Conservation (phyloP, 1,284 basidiomycete genomes). For the Microbotryum saponariae region DNA sequence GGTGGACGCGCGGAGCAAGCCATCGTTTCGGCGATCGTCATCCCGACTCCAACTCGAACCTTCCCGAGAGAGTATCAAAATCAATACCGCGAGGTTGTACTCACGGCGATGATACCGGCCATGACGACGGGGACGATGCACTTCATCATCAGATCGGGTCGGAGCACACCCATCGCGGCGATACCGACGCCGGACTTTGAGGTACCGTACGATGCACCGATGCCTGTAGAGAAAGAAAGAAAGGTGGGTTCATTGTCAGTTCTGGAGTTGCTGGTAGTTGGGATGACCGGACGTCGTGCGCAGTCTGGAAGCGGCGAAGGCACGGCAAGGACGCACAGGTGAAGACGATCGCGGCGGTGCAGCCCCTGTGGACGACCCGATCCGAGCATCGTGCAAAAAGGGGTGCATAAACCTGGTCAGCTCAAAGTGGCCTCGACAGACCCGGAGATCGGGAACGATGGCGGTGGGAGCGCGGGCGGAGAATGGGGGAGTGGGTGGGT, state of each 20-base stretch:
- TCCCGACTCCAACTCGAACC: too few species aligned
- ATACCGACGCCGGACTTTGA: conserved; percentile 48
- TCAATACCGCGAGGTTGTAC: background rate
- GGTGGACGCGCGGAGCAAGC: conserved; percentile 1
- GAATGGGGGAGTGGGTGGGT: too few species aligned
- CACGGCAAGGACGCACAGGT: conserved; percentile 61
- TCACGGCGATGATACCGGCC: conserved; percentile 41
- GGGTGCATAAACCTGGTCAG: background rate
- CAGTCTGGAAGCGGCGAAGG: background rate
- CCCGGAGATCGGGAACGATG: background rate
- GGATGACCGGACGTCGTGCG: background rate
- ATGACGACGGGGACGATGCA: conserved; percentile 41
- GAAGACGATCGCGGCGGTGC: conserved; percentile 93
- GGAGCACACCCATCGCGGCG: conserved; percentile 47
- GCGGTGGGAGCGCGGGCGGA: background rate
- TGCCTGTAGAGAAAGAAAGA: conserved; percentile 10
- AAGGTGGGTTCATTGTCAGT: background rate
- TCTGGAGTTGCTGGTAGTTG: background rate
- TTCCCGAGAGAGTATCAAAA: too few species aligned
- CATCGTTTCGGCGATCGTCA: background rate
- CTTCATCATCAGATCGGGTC: conserved; percentile 45
- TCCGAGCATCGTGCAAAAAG: background rate
- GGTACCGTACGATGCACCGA: conserved; percentile 42
- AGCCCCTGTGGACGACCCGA: conserved; percentile 55
- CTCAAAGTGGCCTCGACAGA: background rate